phyloP scores from a whole-genome alignment of 108 stramenopile genomes.

The Fragilariopsis cylindrus region DNA sequence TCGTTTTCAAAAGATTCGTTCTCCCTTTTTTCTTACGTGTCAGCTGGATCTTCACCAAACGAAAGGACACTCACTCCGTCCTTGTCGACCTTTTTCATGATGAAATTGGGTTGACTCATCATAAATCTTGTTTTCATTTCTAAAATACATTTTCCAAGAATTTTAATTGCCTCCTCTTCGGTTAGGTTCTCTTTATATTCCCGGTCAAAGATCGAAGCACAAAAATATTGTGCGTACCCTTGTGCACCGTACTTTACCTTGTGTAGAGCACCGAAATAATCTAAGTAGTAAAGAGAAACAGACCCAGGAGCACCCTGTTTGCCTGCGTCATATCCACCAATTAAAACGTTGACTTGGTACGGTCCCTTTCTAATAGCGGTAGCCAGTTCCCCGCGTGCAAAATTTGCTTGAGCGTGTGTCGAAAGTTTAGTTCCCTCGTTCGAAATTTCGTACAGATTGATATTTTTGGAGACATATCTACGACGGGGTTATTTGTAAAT shows the following conservation, averaged over 20 bases:
- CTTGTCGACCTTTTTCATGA: slow-evolving; percentile 93
- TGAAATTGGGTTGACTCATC: slow-evolving; percentile 92
- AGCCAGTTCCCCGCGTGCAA: slow-evolving; percentile 93
- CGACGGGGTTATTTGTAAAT: not conserved
- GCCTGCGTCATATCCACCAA: slow-evolving; percentile 88
- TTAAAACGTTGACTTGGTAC: slow-evolving; percentile 93
- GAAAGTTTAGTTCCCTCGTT: slow-evolving; percentile 91
- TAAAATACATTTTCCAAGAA: slow-evolving; percentile 86
- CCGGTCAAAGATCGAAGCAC: slow-evolving; percentile 92
- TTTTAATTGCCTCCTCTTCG: slow-evolving; percentile 80
- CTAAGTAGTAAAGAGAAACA: slow-evolving; percentile 88
- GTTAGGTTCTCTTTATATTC: slow-evolving; percentile 84
- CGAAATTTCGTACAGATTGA: slow-evolving; percentile 90
- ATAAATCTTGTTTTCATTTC: slow-evolving; percentile 93
- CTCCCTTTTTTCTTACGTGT: slow-evolving; percentile 39
- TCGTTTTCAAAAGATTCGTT: no score
- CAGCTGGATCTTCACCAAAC: slow-evolving; percentile 78
- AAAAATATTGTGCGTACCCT: slow-evolving; percentile 95
- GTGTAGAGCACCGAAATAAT: slow-evolving; percentile 89
- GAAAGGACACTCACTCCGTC: slow-evolving; percentile 81
- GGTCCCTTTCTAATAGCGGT: slow-evolving; percentile 93
- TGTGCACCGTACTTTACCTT: slow-evolving; percentile 84
- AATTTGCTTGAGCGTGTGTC: slow-evolving; percentile 94
- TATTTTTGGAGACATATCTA: slow-evolving; percentile 91
- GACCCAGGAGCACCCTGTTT: slow-evolving; percentile 32